These are phyloP conservation scores for Corylus americana DNA, from an alignment of 306 rosid species.

Conservation along the genomic window DNA sequence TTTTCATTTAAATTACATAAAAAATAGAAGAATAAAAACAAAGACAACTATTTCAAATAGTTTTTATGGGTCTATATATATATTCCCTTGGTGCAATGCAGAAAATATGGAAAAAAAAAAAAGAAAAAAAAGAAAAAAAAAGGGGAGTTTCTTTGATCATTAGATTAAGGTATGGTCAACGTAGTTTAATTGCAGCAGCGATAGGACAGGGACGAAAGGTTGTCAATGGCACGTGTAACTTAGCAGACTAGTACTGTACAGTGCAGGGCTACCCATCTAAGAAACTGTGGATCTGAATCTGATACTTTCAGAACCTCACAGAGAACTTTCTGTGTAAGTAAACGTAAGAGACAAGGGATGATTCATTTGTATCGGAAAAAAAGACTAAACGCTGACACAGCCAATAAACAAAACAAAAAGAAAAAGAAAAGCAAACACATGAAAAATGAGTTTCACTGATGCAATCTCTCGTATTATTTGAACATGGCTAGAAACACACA, in stretches of 20 bases:
- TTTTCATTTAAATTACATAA: no score
- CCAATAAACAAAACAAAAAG: neutral
- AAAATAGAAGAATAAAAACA: no score
- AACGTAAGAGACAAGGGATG: neutral
- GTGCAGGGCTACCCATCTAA: neutral
- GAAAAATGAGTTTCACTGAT: neutral
- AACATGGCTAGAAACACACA: no score
- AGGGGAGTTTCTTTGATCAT: no score
- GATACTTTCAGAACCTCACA: neutral
- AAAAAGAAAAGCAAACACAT: neutral
- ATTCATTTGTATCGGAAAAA: neutral
- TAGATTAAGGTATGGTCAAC: neutral
- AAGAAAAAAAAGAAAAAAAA: no score
- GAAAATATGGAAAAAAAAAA: no score
- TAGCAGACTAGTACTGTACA: neutral
- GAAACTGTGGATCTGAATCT: slow-evolving; percentile 9
- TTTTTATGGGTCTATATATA: no score
- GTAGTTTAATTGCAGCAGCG: neutral
- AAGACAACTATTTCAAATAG: no score
- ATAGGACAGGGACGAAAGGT: neutral
- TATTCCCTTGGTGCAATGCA: no score
- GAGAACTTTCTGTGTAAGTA: slow-evolving; percentile 15
- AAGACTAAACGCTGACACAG: neutral
- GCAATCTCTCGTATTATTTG: neutral
- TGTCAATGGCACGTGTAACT: neutral